Evolutionary conservation across 306 rosid species (phyloP).

Genomic region (Cucumis sativus): DNA sequence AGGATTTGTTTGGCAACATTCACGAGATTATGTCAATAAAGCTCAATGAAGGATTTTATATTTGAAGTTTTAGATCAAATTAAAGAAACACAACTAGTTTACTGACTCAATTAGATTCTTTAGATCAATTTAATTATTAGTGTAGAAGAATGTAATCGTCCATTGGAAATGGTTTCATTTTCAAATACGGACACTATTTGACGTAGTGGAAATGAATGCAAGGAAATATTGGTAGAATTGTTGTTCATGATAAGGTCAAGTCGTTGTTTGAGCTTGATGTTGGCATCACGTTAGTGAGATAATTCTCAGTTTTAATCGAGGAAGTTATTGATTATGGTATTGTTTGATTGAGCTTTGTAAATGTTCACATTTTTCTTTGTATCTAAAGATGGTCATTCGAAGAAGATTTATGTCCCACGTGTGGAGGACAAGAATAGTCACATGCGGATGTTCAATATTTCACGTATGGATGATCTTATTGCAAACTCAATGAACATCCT

Average conservation of each 20-base stretch:
- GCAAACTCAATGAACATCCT: slow-evolving; percentile 86
- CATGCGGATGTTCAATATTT: slow-evolving; percentile 81
- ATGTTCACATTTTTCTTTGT: slow-evolving; percentile 11
- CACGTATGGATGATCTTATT: slow-evolving; percentile 64
- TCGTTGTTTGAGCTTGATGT: background rate
- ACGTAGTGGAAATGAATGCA: background rate
- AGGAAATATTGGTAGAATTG: background rate
- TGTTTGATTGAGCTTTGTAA: background rate
- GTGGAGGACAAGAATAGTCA: slow-evolving; percentile 93
- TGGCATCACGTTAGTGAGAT: background rate
- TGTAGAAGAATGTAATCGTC: background rate
- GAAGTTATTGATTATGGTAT: background rate
- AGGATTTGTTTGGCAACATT: background rate
- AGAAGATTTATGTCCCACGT: slow-evolving; percentile 66
- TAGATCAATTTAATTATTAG: background rate
- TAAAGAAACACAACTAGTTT: background rate
- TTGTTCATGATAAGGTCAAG: background rate
- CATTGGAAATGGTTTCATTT: background rate
- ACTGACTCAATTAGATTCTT: background rate
- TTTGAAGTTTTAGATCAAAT: background rate
- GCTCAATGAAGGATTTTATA: background rate
- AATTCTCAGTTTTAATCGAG: background rate
- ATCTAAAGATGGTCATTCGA: slow-evolving; percentile 27
- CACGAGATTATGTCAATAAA: background rate
- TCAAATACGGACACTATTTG: background rate